phyloP scores from a whole-genome alignment of 768 basidiomycete species.

The Tylopilus rubrobrunneus region DNA sequence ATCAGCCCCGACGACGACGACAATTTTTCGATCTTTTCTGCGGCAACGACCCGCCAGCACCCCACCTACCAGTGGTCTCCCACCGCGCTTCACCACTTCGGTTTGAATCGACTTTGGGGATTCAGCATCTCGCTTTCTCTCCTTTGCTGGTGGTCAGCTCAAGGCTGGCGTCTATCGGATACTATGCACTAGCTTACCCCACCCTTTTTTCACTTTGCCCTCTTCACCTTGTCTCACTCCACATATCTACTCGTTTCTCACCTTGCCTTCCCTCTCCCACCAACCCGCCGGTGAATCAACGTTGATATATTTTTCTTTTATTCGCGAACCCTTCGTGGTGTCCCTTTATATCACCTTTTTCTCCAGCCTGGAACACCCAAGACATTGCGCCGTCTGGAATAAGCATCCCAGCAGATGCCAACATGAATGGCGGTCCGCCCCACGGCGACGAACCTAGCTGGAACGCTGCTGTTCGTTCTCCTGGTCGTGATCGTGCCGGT shows the following conservation, averaged over 20 bases:
- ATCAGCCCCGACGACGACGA: conserved; percentile 65
- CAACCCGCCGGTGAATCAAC: conserved; percentile 34
- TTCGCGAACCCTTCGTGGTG: conserved; percentile 20
- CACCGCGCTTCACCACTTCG: conserved; percentile 29
- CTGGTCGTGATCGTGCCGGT: conserved; percentile 34
- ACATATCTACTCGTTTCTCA: conserved; percentile 16
- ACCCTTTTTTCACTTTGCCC: conserved; percentile 9
- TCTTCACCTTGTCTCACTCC: conserved; percentile 11
- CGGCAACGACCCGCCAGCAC: conserved; percentile 33
- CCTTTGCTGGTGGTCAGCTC: conserved; percentile 30
- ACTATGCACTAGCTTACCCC: conserved; percentile 8
- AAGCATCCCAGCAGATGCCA: conserved; percentile 60
- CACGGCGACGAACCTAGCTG: conserved; percentile 55
- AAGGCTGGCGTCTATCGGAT: conserved; percentile 31
- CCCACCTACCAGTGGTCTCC: conserved; percentile 24
- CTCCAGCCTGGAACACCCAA: conserved; percentile 80
- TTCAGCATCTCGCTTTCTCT: conserved; percentile 16
- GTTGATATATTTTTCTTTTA: conserved; percentile 40
- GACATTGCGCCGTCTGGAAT: conserved; percentile 75
- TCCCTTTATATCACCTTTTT: conserved; percentile 7
- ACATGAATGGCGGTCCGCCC: conserved; percentile 42
- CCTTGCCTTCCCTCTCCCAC: conserved; percentile 19
- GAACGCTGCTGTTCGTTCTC: conserved; percentile 46
- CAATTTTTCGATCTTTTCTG: conserved; percentile 45
- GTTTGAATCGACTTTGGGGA: conserved; percentile 27